Percentiles rank a stretch among this genome's conserved stretches.
phyloP scores from a whole-genome alignment of 176 grass and related monocot species.

The Musa schizocarpa region DNA sequence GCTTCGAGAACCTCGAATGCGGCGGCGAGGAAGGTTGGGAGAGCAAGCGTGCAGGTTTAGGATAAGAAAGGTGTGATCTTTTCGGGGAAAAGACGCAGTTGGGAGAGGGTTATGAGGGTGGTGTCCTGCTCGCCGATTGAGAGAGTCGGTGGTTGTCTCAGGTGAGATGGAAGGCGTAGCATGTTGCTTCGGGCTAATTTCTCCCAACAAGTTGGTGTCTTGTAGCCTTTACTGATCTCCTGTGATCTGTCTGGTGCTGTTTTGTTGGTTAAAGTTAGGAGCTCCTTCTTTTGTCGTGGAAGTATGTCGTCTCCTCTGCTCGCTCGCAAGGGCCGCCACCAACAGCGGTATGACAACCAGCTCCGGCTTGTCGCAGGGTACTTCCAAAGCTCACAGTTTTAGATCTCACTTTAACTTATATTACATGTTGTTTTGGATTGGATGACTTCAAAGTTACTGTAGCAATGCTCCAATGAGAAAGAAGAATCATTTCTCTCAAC shows the following conservation, averaged over 20 bases:
- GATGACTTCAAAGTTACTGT: not conserved
- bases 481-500: not conserved
- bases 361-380: constrained; percentile 12
- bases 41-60: not conserved
- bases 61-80: constrained; percentile 2
- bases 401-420: not conserved
- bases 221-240: not conserved
- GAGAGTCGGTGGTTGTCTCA: not conserved
- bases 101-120: not conserved
- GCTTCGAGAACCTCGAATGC: not conserved
- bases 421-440: not conserved
- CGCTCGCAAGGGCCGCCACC: constrained; percentile 9
- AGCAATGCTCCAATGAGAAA: not conserved
- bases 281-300: not conserved
- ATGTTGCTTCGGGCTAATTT: not conserved
- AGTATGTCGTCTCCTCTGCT: constrained; percentile 8
- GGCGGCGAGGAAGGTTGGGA: not conserved
- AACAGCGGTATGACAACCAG: constrained; percentile 14
- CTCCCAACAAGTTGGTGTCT: not conserved
- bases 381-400: not conserved
- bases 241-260: no score
- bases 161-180: not conserved
- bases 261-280: not conserved
- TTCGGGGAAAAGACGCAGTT: not conserved
- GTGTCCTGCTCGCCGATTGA: not conserved